Base-by-base conservation (phyloP, 2,329 filamentous ascomycete genomes). In the Falciphora oryzae region DNA sequence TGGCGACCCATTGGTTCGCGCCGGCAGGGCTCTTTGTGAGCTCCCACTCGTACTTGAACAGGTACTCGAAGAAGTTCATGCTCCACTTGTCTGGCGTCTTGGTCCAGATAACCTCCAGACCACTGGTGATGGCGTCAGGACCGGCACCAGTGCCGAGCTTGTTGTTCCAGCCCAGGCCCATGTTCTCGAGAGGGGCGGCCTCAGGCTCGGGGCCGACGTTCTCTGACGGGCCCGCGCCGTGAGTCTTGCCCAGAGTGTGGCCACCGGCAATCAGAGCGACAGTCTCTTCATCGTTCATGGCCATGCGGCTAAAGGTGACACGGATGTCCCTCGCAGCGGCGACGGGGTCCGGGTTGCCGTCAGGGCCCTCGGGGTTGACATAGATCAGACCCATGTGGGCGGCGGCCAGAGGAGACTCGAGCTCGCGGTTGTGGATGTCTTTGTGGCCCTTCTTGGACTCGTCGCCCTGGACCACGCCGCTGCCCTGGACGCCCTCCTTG, bases 281-380 rank as follows among this genome's bases (percentile, higher is more conserved):
- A 0, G 90, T 93, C 81, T 93, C 90, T 77, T 91, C 87, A 73
- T 93, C 89, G 73, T 91, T 86, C 90, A 93, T 93, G 67, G 87
- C 90, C 90, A 93, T 93, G 74, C 89, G 89, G 68, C 81, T 82
- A 70, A 93, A 93, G 25, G 90, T 91, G 65, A 81, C 83, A 68
- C 89, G 89, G 73, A 93, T 93, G 71, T 93, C 90, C 65, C 82
- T 77, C 57, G 86, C 90, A 1, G 90, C 83, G 18, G 88, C 87
- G 57, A 88, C 75, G 27, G 89, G 87, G 72, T 93, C 89, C 3
- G 89, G 88, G 64, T 84, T 83, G 66, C 86, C 89, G 69, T 92
- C 87, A 32, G 90, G 90, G 10, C 90, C 90, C 75, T 92, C 88
- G 3, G 90, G 90, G 79, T 93, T 92, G 67, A 92, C 89, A 74